Percentiles rank a stretch among this genome's conserved stretches.
Conservation (phyloP, 805 yeast genomes). For the Brettanomyces nanus region DNA sequence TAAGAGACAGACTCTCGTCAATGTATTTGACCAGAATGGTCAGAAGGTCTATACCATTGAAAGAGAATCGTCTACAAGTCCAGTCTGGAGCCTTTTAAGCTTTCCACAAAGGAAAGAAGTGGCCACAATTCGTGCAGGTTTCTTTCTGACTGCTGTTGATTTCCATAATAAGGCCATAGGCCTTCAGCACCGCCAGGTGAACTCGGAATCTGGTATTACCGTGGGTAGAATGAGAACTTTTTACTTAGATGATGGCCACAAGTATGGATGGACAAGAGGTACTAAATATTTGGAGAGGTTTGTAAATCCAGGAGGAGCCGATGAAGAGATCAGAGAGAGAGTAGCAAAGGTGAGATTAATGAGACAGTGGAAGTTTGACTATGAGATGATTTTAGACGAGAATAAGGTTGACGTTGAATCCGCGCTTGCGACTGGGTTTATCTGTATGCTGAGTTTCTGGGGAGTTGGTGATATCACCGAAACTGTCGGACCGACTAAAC, state of each 20-base stretch:
- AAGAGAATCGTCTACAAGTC: conserved; percentile 37
- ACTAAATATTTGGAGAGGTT: conserved; percentile 44
- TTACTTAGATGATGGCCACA: conserved; percentile 42
- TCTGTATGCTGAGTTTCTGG: conserved; percentile 65
- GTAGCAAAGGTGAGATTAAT: conserved; percentile 48
- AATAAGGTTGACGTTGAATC: conserved; percentile 38
- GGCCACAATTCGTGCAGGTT: conserved; percentile 44
- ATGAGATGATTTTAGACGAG: conserved; percentile 46
- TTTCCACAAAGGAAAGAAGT: conserved; percentile 38
- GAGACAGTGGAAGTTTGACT: conserved; percentile 54
- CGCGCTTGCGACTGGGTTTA: conserved; percentile 52
- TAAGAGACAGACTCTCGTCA: conserved; percentile 35
- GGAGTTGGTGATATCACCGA: conserved; percentile 45
- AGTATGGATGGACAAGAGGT: conserved; percentile 48
- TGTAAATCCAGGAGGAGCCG: conserved; percentile 47
- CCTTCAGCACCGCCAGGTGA: conserved; percentile 36
- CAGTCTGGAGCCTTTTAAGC: conserved; percentile 43
- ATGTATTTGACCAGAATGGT: conserved; percentile 39
- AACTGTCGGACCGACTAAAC: conserved; percentile 43
- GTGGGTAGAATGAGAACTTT: conserved; percentile 38
- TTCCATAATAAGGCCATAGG: conserved; percentile 37
- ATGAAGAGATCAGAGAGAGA: conserved; percentile 44
- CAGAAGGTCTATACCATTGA: conserved; percentile 42
- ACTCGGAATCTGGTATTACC: conserved; percentile 27
- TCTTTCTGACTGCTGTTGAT: conserved; percentile 35